These are phyloP conservation scores for Sporothrix humicola DNA, from an alignment of 2,329 filamentous ascomycete genomes.

Conservation along the genomic window DNA sequence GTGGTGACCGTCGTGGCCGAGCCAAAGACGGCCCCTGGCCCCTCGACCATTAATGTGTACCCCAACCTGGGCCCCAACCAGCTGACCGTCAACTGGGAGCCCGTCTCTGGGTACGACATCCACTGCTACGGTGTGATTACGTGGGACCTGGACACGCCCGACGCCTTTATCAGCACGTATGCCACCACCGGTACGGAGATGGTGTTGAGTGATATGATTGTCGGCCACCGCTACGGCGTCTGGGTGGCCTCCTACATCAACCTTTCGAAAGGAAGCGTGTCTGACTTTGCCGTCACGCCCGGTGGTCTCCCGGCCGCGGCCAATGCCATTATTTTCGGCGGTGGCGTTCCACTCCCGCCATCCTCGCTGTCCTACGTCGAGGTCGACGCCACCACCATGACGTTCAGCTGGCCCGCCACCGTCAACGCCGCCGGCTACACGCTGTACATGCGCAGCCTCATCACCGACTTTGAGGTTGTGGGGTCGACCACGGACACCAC, in stretches of 20 bases:
- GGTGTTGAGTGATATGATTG: neutral
- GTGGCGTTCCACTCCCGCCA: neutral
- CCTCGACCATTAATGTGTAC: neutral
- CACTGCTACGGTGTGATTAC: neutral
- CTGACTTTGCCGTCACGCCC: neutral
- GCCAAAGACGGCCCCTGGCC: neutral
- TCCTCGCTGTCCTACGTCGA: neutral
- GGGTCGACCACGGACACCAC: neutral
- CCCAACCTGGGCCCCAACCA: neutral
- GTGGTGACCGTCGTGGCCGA: neutral
- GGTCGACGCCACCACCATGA: neutral
- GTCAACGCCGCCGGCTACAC: neutral
- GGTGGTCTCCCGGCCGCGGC: neutral
- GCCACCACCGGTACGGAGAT: neutral
- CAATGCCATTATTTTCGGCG: neutral
- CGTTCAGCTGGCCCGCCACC: neutral
- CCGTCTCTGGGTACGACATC: neutral
- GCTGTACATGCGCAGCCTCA: neutral
- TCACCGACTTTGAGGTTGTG: neutral
- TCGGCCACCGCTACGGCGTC: neutral
- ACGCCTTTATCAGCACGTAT: neutral
- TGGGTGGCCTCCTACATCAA: neutral
- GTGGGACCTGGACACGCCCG: neutral
- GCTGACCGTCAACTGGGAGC: conserved; percentile 4
- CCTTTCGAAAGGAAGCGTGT: neutral